Base-by-base conservation (phyloP, 2,329 filamentous ascomycete genomes). In the Chrysosporium keratinophilum region DNA sequence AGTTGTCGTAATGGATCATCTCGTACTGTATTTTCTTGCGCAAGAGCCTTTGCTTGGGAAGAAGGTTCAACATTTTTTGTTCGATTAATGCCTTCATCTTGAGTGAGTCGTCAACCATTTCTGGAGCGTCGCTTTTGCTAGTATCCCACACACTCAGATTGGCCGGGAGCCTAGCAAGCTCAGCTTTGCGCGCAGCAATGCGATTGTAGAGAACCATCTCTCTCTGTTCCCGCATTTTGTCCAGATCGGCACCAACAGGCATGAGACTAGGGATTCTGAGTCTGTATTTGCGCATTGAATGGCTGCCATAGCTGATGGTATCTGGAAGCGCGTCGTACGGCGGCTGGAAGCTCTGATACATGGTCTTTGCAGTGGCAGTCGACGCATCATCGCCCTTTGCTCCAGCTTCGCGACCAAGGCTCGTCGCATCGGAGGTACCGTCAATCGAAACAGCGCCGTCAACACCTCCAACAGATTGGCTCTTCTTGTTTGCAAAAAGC, bases 1-100 rank as follows among this genome's bases (percentile, higher is more conserved):
- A 80, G 63, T 95, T 97, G 65, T 97, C 90, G 56, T 91, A 94
- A 64, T 94, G 85, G 67, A 95, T 84, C 85, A 98, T 95, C 66
- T 94, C 87, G 51, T 87, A 83, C 52, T 88, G 87, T 59, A 98
- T 85, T 67, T 86, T 86, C 62, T 93, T 87, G 54, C 94, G 85
- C 62, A 98, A 75, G 9, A 84, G 80, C 47, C 87, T 83, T 68
- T 98, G 93, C 70, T 94, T 95, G 0, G 87, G 83, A 50, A 95
- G 83, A n/a, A 96, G 73, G 48, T 83, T 83, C 35, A 97, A 77
- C 66, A 87, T 87, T 76, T 96, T 97, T 76, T 94, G 88, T 73
- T 98, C 93, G 55, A 98, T 96, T 60, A 96, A 78, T 20, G 90
- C 87, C 68, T 91, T 90, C 50, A 89, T 74, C 74, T 95, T 97